A percentile compares a stretch with the other conserved stretches of the same genome.
phyloP scores from a whole-genome alignment of 257 asterid genomes.

The Catharanthus roseus region DNA sequence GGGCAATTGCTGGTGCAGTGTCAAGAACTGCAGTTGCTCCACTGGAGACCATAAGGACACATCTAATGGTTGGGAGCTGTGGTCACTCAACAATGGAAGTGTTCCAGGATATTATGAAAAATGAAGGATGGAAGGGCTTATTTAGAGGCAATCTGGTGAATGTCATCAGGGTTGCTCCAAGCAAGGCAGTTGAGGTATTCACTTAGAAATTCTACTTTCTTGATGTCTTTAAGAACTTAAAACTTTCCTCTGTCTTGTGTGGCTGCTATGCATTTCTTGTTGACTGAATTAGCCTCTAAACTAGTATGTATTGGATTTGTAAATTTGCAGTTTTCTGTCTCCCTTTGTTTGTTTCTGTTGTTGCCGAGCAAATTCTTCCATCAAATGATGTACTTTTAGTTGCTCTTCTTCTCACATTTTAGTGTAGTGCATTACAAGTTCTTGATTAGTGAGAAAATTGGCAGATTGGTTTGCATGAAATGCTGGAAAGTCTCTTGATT shows the following conservation, averaged over 20 bases:
- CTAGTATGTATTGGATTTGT: neutral
- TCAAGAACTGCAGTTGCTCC: constrained; percentile 48
- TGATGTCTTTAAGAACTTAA: neutral
- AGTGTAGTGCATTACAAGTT: neutral
- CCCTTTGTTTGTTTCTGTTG: neutral
- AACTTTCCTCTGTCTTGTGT: neutral
- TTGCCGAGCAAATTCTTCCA: neutral
- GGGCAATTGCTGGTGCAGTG: constrained; percentile 46
- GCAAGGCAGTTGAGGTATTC: constrained; percentile 55
- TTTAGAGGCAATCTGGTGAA: constrained; percentile 51
- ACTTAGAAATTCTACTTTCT: neutral
- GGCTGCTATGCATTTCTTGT: neutral
- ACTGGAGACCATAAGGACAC: constrained; percentile 46
- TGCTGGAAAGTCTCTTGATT: neutral
- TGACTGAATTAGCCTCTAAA: neutral
- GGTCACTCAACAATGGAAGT: constrained; percentile 41
- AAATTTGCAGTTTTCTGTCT: neutral
- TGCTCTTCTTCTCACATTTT: neutral
- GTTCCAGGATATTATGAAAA: constrained; percentile 34
- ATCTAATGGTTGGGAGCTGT: constrained; percentile 47
- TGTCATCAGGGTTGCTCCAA: constrained; percentile 50
- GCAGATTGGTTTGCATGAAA: neutral
- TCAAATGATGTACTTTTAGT: neutral
- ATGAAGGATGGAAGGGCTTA: constrained; percentile 49
- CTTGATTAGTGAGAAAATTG: neutral